Conservation (phyloP, 345 rosid genomes). For the Eucalyptus globulus region DNA sequence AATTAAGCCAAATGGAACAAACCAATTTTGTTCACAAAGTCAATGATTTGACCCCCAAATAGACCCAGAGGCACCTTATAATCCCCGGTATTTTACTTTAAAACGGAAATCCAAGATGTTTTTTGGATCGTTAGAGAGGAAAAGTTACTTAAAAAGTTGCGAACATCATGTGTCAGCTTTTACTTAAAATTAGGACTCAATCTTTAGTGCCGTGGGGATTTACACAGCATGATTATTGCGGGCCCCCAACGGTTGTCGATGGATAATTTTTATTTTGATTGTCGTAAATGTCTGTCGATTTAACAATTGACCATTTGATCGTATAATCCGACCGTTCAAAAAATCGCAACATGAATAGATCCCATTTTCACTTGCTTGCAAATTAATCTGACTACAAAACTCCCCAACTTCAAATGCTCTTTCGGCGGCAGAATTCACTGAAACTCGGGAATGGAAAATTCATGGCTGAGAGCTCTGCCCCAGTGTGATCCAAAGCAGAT, state of each 20-base stretch:
- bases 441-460: background rate
- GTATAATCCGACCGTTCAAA: too few species aligned
- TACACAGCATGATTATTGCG: background rate
- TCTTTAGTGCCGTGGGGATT: background rate
- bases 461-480: background rate
- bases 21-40: too few species aligned
- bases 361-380: background rate
- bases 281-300: background rate
- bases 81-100: background rate
- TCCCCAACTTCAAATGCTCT: background rate
- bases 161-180: background rate
- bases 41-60: background rate
- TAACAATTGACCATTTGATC: background rate
- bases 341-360: background rate
- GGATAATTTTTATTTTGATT: background rate
- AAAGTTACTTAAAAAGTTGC: background rate
- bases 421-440: background rate
- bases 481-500: background rate
- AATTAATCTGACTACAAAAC: background rate
- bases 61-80: background rate
- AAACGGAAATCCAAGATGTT: background rate
- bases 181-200: background rate
- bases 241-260: background rate
- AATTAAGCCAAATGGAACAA: too few species aligned
- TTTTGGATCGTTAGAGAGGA: background rate